Base-by-base conservation (phyloP, 768 basidiomycete species). In the Lactarius indigo region DNA sequence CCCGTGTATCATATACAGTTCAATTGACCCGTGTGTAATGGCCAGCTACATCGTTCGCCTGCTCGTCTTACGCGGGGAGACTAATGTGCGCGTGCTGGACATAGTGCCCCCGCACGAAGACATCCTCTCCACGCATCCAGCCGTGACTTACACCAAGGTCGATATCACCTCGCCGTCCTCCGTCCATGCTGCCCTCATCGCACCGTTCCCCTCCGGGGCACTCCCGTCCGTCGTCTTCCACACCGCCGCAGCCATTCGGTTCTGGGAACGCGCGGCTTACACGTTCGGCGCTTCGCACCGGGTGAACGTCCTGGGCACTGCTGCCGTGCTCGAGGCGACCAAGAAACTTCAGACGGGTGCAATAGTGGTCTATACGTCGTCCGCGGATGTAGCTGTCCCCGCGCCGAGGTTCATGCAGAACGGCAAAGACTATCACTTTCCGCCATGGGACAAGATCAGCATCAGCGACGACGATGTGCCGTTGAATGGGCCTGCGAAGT, bases 401-500 rank as follows among this genome's bases (percentile, higher is more conserved):
- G 67, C 79, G 75, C 39, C 75, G 63, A 70, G 78, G 80, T 75
- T 74, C 54, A 64, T 74, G 55, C 74, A 73, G 28, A 59, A 77
- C 2, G 75, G 73, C 10, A 75, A 72, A 69, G 74, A 75, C 28
- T 37, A 56, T 37, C 37, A 59, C 12, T 20, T 39, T 10, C 57
- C 58, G 50, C 64, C 68, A 35, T 65, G 64, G 33, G 68, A 70
- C 37, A 71, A 71, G 12, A 50, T 54, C 42, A 57, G 66, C 65
- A 70, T 85, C 54, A 79, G 80, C 69, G 82, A 84, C 72, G 80
- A 78, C 33, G 84, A 86, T 71, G 81, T 84, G 72, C 76, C 82
- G 15, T 65, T 84, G 62, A 75, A 76, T 1, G 77, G 77, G 66
- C 77, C 79, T 2, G 74, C 74, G 1, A 70, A 72, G 18, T 73